Base-by-base conservation (phyloP, 768 basidiomycete species). In the Xerocomellus intermedius region DNA sequence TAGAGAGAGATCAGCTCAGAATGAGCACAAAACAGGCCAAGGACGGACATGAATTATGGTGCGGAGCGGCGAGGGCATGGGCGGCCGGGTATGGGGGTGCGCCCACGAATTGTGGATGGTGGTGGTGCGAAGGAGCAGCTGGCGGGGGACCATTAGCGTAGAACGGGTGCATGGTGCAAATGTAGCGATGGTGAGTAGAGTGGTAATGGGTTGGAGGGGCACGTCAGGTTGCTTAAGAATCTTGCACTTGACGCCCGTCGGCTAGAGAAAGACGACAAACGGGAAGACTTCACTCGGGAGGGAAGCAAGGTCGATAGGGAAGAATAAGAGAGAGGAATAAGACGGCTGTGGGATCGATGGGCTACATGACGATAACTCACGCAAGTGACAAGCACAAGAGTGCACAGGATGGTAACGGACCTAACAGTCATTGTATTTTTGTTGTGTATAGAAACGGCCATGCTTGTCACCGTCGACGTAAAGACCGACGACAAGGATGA, bases 11-110 rank as follows among this genome's bases (percentile, higher is more conserved):
- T 63, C 10, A 64, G 41, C 14, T 32, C 22, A 14, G 3, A 28
- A 33, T 19, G 17, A 14, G 30, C 26, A 51, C 5, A 10, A 28
- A 42, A 35, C 10, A 28, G 19, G 16, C 16, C n/a, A 30, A 54
- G 10, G 42, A 62, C 65, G 43, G n/a, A 66, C 66, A 21, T 19
- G 47, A 2, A n/a, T n/a, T n/a, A 21, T 46, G 12, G n/a, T 42
- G 37, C 12, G 33, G 32, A 28, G 8, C 28, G 8, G 28, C 28
- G 8, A 9, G 28, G 28, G 42, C 16, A 24, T 57, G 43, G 16
- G 59, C 41, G n/a, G 54, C 43, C 28, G 52, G 13, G 16, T 54
- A 26, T 16, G 24, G 43, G 13, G 17, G 2, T 10, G 22, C 28
- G n/a, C 6, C 14, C 32, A 32, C 7, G 30, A 17, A 16, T 26